Conservation (phyloP, 2,329 filamentous ascomycete genomes). For the Fusarium domesticum region DNA sequence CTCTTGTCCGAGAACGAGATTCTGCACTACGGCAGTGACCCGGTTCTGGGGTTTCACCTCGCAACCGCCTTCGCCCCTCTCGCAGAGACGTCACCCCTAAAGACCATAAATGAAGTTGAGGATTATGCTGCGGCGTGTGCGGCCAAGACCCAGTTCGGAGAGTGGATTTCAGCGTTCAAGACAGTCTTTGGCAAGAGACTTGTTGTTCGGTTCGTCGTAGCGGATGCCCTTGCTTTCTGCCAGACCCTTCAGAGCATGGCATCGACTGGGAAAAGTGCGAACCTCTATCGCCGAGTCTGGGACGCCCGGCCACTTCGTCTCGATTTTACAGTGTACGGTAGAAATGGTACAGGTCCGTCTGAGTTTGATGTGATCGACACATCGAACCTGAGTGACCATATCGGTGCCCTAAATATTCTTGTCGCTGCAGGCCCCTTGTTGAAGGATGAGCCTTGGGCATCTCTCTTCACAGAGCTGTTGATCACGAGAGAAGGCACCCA, state of each 20-base stretch:
- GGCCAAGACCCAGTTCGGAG: slow-evolving; percentile 44
- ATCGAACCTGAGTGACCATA: slow-evolving; percentile 41
- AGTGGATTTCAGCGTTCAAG: slow-evolving; percentile 45
- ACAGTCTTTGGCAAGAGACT: slow-evolving; percentile 28
- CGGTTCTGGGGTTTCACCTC: slow-evolving; percentile 56
- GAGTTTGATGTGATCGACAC: slow-evolving; percentile 58
- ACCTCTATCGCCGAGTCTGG: slow-evolving; percentile 43
- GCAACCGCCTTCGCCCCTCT: slow-evolving; percentile 44
- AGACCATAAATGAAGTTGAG: slow-evolving; percentile 13
- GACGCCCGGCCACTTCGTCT: slow-evolving; percentile 41
- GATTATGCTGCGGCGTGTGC: slow-evolving; percentile 30
- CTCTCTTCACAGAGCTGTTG: slow-evolving; percentile 48
- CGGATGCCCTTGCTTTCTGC: slow-evolving; percentile 51
- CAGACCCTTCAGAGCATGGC: slow-evolving; percentile 47
- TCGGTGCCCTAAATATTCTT: slow-evolving; percentile 38
- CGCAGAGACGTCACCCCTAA: slow-evolving; percentile 39
- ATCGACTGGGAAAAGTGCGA: slow-evolving; percentile 32
- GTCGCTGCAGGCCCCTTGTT: slow-evolving; percentile 48
- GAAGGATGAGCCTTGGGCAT: slow-evolving; percentile 40
- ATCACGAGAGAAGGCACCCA: slow-evolving; percentile 29
- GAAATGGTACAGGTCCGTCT: slow-evolving; percentile 34
- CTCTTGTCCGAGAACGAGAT: slow-evolving; percentile 34
- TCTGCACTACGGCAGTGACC: slow-evolving; percentile 50
- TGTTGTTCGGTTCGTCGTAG: slow-evolving; percentile 44
- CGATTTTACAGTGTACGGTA: slow-evolving; percentile 41